phyloP scores from a whole-genome alignment of 768 basidiomycete genomes.

The Tulasnella sp. region DNA sequence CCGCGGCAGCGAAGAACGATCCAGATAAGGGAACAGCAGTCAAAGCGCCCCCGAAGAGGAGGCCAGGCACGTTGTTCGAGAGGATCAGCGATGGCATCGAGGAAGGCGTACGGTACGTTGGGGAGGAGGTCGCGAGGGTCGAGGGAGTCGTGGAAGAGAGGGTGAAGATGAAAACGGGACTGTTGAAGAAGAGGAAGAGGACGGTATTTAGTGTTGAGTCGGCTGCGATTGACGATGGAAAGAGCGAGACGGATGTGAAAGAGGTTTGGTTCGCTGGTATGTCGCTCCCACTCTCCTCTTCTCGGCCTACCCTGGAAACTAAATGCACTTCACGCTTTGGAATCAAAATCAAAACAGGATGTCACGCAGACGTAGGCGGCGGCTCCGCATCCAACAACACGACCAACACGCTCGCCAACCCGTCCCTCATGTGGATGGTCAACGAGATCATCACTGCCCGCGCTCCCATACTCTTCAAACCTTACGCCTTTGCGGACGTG shows the following conservation, averaged over 20 bases:
- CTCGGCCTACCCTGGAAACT: not conserved
- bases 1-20: constrained; percentile 19
- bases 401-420: constrained; percentile 41
- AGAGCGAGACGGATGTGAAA: constrained; percentile 9
- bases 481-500: not conserved
- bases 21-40: constrained; percentile 17
- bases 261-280: constrained; percentile 20
- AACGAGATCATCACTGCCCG: constrained; percentile 44
- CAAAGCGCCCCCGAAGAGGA: not conserved
- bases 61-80: not conserved
- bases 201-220: not conserved
- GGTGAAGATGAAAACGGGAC: not conserved
- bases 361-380: constrained; percentile 53
- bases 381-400: constrained; percentile 41
- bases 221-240: not conserved
- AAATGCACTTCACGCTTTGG: not conserved
- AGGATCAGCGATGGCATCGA: not conserved
- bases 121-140: not conserved
- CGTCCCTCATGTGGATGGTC: constrained; percentile 68
- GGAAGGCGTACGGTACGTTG: not conserved
- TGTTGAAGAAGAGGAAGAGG: not conserved
- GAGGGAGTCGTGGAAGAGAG: not conserved
- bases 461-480: constrained; percentile 43
- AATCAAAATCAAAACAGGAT: not conserved
- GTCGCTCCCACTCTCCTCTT: constrained; percentile 29